These are phyloP conservation scores for Ammopiptanthus mongolicus DNA, from an alignment of 306 rosid species.

Conservation along the genomic window DNA sequence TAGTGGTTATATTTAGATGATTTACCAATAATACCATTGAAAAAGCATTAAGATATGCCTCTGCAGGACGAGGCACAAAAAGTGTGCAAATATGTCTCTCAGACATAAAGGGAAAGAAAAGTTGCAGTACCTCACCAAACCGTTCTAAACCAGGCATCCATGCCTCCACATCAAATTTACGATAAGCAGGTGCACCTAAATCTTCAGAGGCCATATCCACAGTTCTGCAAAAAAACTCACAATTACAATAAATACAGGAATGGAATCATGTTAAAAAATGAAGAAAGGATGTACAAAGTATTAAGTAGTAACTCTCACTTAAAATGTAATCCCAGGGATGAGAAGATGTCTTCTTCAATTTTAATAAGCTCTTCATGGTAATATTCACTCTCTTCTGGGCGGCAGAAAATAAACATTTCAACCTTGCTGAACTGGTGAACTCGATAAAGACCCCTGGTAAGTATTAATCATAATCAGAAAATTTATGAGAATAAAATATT, in stretches of 20 bases:
- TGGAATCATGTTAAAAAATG: conserved; percentile 2
- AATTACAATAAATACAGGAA: neutral
- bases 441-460: conserved; percentile 91
- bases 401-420: conserved; percentile 91
- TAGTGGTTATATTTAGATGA: neutral
- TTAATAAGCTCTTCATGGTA: conserved; percentile 81
- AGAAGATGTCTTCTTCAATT: conserved; percentile 83
- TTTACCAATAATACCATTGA: neutral
- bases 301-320: conserved; percentile 41
- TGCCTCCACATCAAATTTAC: conserved; percentile 89
- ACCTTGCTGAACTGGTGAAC: conserved; percentile 98
- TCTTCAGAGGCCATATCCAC: conserved; percentile 92
- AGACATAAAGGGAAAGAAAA: neutral
- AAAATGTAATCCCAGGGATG: conserved; percentile 76
- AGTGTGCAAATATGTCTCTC: neutral
- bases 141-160: conserved; percentile 97
- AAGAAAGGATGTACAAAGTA: conserved; percentile 4
- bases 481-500: neutral
- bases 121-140: conserved; percentile 75
- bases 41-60: neutral
- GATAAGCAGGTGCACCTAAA: conserved; percentile 95
- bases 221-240: conserved; percentile 52
- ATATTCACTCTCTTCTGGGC: conserved; percentile 73
- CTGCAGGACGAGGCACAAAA: neutral
- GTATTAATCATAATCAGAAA: conserved; percentile 10